phyloP scores from a whole-genome alignment of 2,329 filamentous ascomycete genomes.

The Tolypocladium capitatum region DNA sequence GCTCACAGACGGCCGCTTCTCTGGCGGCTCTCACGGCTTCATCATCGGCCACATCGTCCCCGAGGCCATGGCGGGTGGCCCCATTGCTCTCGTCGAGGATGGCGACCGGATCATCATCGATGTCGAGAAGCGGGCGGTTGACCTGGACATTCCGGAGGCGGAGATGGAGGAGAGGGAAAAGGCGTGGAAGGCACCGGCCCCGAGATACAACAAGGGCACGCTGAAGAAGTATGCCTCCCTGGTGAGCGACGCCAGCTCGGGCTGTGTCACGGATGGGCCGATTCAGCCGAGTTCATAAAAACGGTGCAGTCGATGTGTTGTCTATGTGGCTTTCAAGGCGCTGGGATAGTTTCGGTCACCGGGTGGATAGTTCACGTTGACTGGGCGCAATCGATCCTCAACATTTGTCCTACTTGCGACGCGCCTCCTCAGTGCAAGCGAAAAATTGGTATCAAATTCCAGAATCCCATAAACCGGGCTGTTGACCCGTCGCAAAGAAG shows the following conservation, averaged over 20 bases:
- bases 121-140: slow-evolving; percentile 55
- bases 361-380: not conserved
- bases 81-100: slow-evolving; percentile 69
- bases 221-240: slow-evolving; percentile 55
- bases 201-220: slow-evolving; percentile 49
- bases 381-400: not conserved
- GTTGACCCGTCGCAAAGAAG: not conserved
- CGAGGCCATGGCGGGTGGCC: slow-evolving; percentile 74
- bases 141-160: slow-evolving; percentile 53
- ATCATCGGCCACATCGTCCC: slow-evolving; percentile 80
- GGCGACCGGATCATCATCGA: slow-evolving; percentile 75
- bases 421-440: not conserved
- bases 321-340: not conserved
- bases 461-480: not conserved
- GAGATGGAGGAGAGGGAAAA: slow-evolving; percentile 46
- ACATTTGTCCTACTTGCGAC: not conserved
- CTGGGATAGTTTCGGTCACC: not conserved
- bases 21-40: slow-evolving; percentile 74
- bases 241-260: slow-evolving; percentile 45
- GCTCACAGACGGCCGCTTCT: slow-evolving; percentile 64
- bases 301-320: not conserved
- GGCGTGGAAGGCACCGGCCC: slow-evolving; percentile 48
- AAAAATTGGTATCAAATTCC: not conserved
- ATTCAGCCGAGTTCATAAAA: slow-evolving; percentile 5
- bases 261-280: slow-evolving; percentile 41